Conservation (phyloP, 2,329 filamentous ascomycete species). For the Aspergillus brasiliensis region DNA sequence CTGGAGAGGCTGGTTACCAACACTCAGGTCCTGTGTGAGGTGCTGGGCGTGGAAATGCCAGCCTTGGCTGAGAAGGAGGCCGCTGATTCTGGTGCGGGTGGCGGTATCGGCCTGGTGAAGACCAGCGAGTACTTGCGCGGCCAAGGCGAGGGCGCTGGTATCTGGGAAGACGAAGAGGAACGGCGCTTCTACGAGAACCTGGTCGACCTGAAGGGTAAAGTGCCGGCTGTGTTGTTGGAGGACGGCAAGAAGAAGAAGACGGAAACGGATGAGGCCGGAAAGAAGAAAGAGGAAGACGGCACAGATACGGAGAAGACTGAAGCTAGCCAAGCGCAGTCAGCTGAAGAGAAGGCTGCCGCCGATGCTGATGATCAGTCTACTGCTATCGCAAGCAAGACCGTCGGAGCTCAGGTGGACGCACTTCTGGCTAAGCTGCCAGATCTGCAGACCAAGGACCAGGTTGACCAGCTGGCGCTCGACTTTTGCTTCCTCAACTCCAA, state of each 20-base stretch:
- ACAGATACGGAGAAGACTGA: constrained; percentile 42
- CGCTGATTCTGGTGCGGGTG: constrained; percentile 64
- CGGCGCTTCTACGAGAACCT: constrained; percentile 97
- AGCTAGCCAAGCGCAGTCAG: constrained; percentile 44
- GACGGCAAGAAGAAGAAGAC: constrained; percentile 92
- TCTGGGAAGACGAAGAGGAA: constrained; percentile 99
- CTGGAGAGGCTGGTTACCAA: constrained; percentile 90
- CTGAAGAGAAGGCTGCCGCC: constrained; percentile 52
- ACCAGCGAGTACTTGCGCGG: constrained; percentile 89
- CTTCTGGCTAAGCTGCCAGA: constrained; percentile 86
- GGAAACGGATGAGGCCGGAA: constrained; percentile 78
- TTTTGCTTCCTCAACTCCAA: constrained; percentile 99
- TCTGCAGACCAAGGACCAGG: constrained; percentile 83
- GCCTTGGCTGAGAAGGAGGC: constrained; percentile 83
- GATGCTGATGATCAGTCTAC: constrained; percentile 80
- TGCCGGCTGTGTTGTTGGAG: constrained; percentile 89
- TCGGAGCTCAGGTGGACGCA: constrained; percentile 93
- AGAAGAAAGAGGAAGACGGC: constrained; percentile 66
- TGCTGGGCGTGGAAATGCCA: constrained; percentile 88
- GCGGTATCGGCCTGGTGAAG: constrained; percentile 89
- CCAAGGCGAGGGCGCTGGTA: constrained; percentile 85
- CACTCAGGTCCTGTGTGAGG: constrained; percentile 87
- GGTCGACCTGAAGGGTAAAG: constrained; percentile 91
- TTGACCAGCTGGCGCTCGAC: constrained; percentile 90
- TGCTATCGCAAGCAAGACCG: constrained; percentile 96